Percentiles rank a stretch among this genome's conserved stretches.
Conservation (phyloP, 2,329 filamentous ascomycete genomes). For the Dactylellina sp. region DNA sequence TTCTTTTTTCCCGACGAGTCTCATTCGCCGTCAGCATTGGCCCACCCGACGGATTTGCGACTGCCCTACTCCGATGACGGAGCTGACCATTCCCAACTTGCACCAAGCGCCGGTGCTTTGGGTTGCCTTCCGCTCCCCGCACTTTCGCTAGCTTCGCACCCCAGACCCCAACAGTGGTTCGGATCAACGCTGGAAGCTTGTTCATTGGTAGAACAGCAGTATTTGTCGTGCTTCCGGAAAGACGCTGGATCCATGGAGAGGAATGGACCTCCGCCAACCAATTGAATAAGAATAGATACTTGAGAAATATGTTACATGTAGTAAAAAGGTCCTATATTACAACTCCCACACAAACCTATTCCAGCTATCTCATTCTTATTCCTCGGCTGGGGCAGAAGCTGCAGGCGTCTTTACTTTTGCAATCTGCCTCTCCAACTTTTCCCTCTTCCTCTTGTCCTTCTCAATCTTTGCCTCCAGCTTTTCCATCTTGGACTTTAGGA, state of each 20-base stretch:
- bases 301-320: constrained; percentile 8
- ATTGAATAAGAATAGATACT: not conserved
- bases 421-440: constrained; percentile 33
- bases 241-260: too few relatives aligned
- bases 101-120: not conserved
- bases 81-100: constrained; percentile 40
- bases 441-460: constrained; percentile 41
- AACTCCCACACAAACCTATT: constrained; percentile 1
- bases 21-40: constrained; percentile 38
- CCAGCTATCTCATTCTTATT: not conserved
- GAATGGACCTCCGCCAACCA: too few relatives aligned
- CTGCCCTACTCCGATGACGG: constrained; percentile 49
- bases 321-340: constrained; percentile 33
- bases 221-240: too few relatives aligned
- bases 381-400: not conserved
- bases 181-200: constrained; percentile 12
- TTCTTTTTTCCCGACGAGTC: constrained; percentile 38
- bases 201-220: too few relatives aligned
- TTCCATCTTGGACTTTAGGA: constrained; percentile 37
- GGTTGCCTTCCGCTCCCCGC: constrained; percentile 30
- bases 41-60: constrained; percentile 20
- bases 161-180: constrained; percentile 19
- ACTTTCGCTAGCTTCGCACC: constrained; percentile 39
- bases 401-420: constrained; percentile 12
- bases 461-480: constrained; percentile 41